A percentile compares a stretch with the other conserved stretches of the same genome.
Evolutionary conservation across 441 rosid species (phyloP).

Genomic region (Gossypium lobatum): DNA sequence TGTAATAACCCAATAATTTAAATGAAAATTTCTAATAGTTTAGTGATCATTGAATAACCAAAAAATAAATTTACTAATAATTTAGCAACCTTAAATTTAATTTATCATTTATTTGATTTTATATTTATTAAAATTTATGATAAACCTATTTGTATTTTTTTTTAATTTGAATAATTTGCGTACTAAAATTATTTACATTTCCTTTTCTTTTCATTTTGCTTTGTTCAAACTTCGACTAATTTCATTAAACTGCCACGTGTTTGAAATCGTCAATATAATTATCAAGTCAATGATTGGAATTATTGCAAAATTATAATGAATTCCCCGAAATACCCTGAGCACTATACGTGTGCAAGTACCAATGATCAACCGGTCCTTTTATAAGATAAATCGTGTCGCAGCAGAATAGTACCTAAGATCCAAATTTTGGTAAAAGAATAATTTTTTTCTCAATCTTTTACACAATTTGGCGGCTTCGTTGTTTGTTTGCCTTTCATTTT

Average conservation of each 20-base stretch:
- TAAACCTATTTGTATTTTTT: too few relatives aligned
- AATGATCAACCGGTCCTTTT: neutral
- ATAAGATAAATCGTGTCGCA: neutral
- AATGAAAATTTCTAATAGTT: too few relatives aligned
- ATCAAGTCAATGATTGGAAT: slow-evolving; percentile 37
- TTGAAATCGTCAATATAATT: slow-evolving; percentile 12
- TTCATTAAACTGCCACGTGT: slow-evolving; percentile 22
- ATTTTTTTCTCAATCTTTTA: neutral
- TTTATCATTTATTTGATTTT: too few relatives aligned
- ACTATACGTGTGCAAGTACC: neutral
- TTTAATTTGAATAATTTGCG: too few relatives aligned
- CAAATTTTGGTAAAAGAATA: neutral
- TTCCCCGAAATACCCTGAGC: slow-evolving; percentile 11
- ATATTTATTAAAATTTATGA: neutral
- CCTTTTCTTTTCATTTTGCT: neutral
- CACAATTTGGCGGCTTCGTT: slow-evolving; percentile 36
- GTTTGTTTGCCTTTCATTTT: neutral
- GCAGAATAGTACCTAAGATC: neutral
- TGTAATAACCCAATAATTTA: too few relatives aligned
- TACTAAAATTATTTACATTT: too few relatives aligned
- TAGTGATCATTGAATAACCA: too few relatives aligned
- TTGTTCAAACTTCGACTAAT: neutral
- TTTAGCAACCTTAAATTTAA: too few relatives aligned
- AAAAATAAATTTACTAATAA: too few relatives aligned
- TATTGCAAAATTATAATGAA: neutral